Conservation (phyloP, 257 asterid genomes). For the Nicotiana noctiflora region DNA sequence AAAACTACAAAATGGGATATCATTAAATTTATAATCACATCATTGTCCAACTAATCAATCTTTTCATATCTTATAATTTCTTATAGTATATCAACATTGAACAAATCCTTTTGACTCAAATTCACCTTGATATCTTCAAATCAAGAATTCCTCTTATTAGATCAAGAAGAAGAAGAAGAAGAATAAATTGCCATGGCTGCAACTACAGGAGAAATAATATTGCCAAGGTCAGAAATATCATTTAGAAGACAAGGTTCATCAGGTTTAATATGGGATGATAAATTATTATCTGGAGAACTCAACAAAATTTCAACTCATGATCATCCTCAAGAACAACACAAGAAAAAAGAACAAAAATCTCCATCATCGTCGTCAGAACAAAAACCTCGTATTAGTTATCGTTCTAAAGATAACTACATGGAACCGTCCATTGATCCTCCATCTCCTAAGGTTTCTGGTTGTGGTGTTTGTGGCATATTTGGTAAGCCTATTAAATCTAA, state of each 20-base stretch:
- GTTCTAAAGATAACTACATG: neutral
- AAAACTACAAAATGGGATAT: neutral
- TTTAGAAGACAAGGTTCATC: conserved; percentile 51
- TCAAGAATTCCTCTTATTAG: neutral
- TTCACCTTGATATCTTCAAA: neutral
- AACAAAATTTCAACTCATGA: conserved; percentile 19
- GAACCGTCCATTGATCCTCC: conserved; percentile 36
- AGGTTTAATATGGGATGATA: conserved; percentile 45
- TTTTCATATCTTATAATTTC: neutral
- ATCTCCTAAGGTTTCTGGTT: conserved; percentile 40
- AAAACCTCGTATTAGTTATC: neutral
- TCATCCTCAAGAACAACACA: neutral
- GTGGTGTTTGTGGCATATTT: conserved; percentile 34
- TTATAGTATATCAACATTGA: neutral
- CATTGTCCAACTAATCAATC: conserved; percentile 6
- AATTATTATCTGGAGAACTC: conserved; percentile 28
- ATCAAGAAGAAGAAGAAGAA: neutral
- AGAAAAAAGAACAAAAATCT: neutral
- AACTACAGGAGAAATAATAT: neutral
- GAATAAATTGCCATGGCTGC: neutral
- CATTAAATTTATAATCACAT: neutral
- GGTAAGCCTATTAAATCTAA: conserved; percentile 21
- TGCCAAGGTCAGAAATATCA: conserved; percentile 40
- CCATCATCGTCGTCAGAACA: neutral
- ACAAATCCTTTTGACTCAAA: neutral